phyloP scores from a whole-genome alignment of 208 protist genomes.

The Crithidia thermophila region DNA sequence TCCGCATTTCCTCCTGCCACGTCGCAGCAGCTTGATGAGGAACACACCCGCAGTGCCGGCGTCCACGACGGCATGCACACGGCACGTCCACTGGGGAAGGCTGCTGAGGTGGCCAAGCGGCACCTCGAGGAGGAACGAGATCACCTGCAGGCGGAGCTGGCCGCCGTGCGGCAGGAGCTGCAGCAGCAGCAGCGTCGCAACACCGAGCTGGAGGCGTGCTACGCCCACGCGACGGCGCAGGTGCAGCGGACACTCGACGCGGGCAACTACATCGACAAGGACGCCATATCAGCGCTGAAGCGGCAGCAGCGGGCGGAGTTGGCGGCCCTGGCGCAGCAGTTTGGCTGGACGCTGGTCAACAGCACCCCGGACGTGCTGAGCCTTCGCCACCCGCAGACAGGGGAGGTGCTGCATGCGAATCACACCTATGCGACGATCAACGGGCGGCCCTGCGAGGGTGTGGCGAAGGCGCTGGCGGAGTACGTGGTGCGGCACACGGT shows the following conservation, averaged over 20 bases:
- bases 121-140: constrained; percentile 16
- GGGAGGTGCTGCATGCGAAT: constrained; percentile 28
- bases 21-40: neutral
- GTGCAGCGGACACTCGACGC: constrained; percentile 17
- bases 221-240: constrained; percentile 21
- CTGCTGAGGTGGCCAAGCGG: neutral
- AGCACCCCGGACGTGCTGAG: constrained; percentile 30
- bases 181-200: neutral
- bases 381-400: constrained; percentile 21
- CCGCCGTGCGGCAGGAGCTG: neutral
- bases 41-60: neutral
- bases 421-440: constrained; percentile 29
- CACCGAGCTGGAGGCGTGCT: constrained; percentile 21
- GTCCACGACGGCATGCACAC: neutral
- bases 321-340: constrained; percentile 11
- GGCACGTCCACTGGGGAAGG: constrained; percentile 11
- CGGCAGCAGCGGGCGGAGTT: constrained; percentile 17
- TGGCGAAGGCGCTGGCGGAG: constrained; percentile 26
- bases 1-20: neutral
- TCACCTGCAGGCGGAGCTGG: constrained; percentile 5
- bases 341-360: constrained; percentile 32
- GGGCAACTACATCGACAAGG: constrained; percentile 23
- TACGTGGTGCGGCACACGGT: constrained; percentile 20
- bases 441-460: constrained; percentile 18
- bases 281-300: constrained; percentile 14